phyloP scores from a whole-genome alignment of 495 filamentous ascomycete species.

The Penicillium bialowiezense region DNA sequence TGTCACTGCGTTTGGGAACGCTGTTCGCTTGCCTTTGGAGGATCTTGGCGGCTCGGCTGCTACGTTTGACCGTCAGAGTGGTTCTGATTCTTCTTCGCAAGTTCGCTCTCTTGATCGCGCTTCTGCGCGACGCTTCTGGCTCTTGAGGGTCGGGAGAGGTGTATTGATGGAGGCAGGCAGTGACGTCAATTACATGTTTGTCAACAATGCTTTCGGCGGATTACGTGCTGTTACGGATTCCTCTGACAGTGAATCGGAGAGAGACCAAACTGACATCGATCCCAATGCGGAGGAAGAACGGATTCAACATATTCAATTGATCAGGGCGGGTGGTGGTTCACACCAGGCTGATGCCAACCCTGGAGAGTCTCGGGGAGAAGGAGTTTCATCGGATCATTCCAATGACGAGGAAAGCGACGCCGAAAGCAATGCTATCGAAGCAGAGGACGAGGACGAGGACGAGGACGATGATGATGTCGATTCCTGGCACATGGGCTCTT shows the following conservation, averaged over 20 bases:
- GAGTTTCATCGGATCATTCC: conserved; percentile 20
- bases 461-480: conserved; percentile 20
- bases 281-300: conserved; percentile 38
- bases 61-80: conserved; percentile 22
- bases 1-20: conserved; percentile 53
- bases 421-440: conserved; percentile 23
- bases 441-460: background rate
- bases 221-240: conserved; percentile 37
- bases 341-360: background rate
- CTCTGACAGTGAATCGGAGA: conserved; percentile 36
- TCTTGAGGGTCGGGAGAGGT: conserved; percentile 57
- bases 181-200: conserved; percentile 54
- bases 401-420: conserved; percentile 20
- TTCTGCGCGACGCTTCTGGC: conserved; percentile 57
- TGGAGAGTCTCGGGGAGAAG: background rate
- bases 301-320: conserved; percentile 31
- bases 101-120: conserved; percentile 34
- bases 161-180: conserved; percentile 60
- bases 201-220: conserved; percentile 64
- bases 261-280: conserved; percentile 45
- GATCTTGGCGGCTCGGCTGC: conserved; percentile 38
- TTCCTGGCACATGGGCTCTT: background rate
- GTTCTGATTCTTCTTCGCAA: conserved; percentile 19
- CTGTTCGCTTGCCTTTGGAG: conserved; percentile 50
- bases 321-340: conserved; percentile 1